These are phyloP conservation scores for Cairneyella variabilis DNA, from an alignment of 495 filamentous ascomycete species.

Conservation along the genomic window DNA sequence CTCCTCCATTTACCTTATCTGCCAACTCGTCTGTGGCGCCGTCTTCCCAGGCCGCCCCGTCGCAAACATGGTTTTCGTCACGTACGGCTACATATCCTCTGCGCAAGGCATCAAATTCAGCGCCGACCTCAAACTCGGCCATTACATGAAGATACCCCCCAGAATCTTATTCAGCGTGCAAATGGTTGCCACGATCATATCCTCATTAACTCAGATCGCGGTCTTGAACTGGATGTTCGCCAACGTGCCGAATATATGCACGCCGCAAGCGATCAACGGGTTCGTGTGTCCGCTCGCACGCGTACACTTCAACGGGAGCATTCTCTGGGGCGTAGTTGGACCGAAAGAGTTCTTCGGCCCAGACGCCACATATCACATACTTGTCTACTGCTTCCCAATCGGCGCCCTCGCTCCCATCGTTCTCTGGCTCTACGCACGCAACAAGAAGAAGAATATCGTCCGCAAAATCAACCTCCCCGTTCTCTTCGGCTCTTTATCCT, in stretches of 20 bases:
- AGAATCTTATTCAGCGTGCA: constrained; percentile 76
- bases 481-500: constrained; percentile 66
- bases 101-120: constrained; percentile 85
- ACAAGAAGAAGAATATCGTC: constrained; percentile 41
- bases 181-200: constrained; percentile 74
- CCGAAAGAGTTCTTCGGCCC: constrained; percentile 73
- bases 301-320: constrained; percentile 85
- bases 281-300: constrained; percentile 85
- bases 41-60: constrained; percentile 79
- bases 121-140: constrained; percentile 80
- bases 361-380: constrained; percentile 60
- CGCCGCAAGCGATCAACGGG: constrained; percentile 70
- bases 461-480: constrained; percentile 69
- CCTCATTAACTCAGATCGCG: constrained; percentile 73
- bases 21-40: constrained; percentile 75
- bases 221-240: constrained; percentile 88
- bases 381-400: constrained; percentile 75
- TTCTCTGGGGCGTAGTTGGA: constrained; percentile 86
- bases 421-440: constrained; percentile 60
- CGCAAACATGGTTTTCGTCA: constrained; percentile 87
- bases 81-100: constrained; percentile 77
- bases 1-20: constrained; percentile 75
- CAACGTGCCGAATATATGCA: constrained; percentile 74
- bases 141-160: constrained; percentile 93
- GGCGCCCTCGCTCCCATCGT: constrained; percentile 66